These are phyloP conservation scores for Magnolia officinalis DNA, from an alignment of 164 flowering plant species.

Conservation along the genomic window DNA sequence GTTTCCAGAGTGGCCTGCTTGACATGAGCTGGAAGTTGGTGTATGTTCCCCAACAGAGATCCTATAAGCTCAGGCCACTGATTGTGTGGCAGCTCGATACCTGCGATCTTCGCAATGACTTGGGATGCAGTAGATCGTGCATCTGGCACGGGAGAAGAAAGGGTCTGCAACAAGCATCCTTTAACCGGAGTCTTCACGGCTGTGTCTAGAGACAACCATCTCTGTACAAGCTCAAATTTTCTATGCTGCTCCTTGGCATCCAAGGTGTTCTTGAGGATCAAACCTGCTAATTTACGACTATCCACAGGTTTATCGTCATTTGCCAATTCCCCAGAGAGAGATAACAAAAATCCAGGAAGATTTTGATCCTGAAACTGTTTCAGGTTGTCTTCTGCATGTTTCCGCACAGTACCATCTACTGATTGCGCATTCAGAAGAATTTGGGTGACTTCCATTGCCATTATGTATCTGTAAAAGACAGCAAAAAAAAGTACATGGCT, in stretches of 20 bases:
- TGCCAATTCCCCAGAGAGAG: conserved; percentile 50
- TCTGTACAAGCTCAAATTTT: conserved; percentile 52
- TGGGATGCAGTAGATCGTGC: conserved; percentile 65
- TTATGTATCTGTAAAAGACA: conserved; percentile 14
- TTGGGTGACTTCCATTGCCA: conserved; percentile 63
- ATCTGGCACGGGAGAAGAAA: conserved; percentile 39
- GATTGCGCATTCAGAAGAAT: conserved; percentile 61
- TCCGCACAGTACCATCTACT: conserved; percentile 44
- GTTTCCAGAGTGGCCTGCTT: conserved; percentile 65
- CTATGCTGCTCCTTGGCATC: conserved; percentile 62
- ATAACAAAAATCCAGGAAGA: conserved; percentile 47
- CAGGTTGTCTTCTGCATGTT: conserved; percentile 56
- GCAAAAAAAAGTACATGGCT: neutral
- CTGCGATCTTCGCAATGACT: conserved; percentile 58
- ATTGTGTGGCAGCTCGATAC: conserved; percentile 57
- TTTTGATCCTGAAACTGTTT: conserved; percentile 60
- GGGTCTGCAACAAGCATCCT: conserved; percentile 38
- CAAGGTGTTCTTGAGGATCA: conserved; percentile 56
- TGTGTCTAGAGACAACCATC: conserved; percentile 50
- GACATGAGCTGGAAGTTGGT: conserved; percentile 47
- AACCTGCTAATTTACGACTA: conserved; percentile 57
- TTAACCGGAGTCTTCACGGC: conserved; percentile 43
- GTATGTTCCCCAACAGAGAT: conserved; percentile 45
- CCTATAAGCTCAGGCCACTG: conserved; percentile 62
- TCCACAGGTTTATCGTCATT: conserved; percentile 58